These are phyloP conservation scores for Favolaschia claudopus DNA, from an alignment of 768 basidiomycete species.

Conservation along the genomic window DNA sequence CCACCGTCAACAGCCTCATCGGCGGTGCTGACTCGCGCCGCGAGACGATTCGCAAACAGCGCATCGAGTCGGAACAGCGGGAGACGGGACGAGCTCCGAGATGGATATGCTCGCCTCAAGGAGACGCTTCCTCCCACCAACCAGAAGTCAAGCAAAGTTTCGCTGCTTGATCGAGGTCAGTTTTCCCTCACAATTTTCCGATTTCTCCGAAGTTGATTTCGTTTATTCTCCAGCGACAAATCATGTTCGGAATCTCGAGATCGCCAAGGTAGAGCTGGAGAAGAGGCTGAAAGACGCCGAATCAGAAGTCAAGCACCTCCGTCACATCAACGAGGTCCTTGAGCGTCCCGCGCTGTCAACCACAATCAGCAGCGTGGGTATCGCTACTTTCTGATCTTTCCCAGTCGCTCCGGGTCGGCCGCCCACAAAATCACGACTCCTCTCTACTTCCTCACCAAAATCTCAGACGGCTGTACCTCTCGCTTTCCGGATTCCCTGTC, in stretches of 20 bases:
- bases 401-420: slow-evolving; percentile 40
- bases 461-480: slow-evolving; percentile 48
- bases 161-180: slow-evolving; percentile 84
- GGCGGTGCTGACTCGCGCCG: slow-evolving; percentile 74
- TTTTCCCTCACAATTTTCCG: slow-evolving; percentile 18
- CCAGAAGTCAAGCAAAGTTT: slow-evolving; percentile 94
- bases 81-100: slow-evolving; percentile 90
- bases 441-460: slow-evolving; percentile 38
- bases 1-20: slow-evolving; percentile 47
- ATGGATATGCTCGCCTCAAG: slow-evolving; percentile 91
- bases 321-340: slow-evolving; percentile 89
- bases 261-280: slow-evolving; percentile 78
- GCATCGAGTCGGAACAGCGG: slow-evolving; percentile 95
- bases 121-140: slow-evolving; percentile 88
- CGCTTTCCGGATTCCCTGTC: slow-evolving; percentile 36
- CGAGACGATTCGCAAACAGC: slow-evolving; percentile 90
- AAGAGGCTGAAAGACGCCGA: slow-evolving; percentile 80
- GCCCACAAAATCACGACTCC: slow-evolving; percentile 33
- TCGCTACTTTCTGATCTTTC: slow-evolving; percentile 55
- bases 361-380: slow-evolving; percentile 69
- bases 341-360: slow-evolving; percentile 85
- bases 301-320: slow-evolving; percentile 80
- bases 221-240: slow-evolving; percentile 65
- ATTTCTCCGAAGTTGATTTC: slow-evolving; percentile 17
- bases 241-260: slow-evolving; percentile 88